A percentile compares a stretch with the other conserved stretches of the same genome.
Conservation (phyloP, 768 basidiomycete genomes). For the Naganishia randhawae region DNA sequence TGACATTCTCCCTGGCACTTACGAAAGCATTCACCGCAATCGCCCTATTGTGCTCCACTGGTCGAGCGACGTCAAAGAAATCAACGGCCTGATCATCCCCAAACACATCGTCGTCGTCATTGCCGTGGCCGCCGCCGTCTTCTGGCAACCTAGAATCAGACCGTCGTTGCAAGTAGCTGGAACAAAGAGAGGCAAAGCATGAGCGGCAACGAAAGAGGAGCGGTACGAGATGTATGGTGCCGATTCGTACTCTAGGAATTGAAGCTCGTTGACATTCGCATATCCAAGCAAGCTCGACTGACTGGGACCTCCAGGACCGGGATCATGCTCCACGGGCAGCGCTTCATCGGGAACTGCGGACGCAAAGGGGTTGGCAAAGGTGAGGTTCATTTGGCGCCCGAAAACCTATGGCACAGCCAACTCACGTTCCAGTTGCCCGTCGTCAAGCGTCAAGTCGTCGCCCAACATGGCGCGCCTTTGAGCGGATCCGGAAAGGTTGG, state of each 20-base stretch:
- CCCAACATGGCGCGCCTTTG: slow-evolving; percentile 9
- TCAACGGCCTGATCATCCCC: not conserved
- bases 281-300: slow-evolving; percentile 14
- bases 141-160: not conserved
- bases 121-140: no score
- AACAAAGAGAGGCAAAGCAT: not conserved
- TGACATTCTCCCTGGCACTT: no score
- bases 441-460: not conserved
- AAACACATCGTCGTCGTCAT: slow-evolving; percentile 8
- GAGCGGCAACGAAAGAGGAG: not conserved
- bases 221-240: not conserved
- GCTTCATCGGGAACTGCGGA: not conserved
- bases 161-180: slow-evolving; percentile 8
- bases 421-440: slow-evolving; percentile 14
- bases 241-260: slow-evolving; percentile 8
- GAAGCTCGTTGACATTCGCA: slow-evolving; percentile 11
- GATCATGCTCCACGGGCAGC: not conserved
- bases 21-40: slow-evolving; percentile 21
- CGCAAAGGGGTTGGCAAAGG: not conserved
- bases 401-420: not conserved
- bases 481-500: slow-evolving; percentile 12
- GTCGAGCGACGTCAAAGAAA: slow-evolving; percentile 12
- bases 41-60: slow-evolving; percentile 4
- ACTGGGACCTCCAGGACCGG: not conserved
- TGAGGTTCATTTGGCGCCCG: not conserved